Evolutionary conservation across 2,329 filamentous ascomycete species (phyloP).

Genomic region (Hirsutella rhossiliensis): DNA sequence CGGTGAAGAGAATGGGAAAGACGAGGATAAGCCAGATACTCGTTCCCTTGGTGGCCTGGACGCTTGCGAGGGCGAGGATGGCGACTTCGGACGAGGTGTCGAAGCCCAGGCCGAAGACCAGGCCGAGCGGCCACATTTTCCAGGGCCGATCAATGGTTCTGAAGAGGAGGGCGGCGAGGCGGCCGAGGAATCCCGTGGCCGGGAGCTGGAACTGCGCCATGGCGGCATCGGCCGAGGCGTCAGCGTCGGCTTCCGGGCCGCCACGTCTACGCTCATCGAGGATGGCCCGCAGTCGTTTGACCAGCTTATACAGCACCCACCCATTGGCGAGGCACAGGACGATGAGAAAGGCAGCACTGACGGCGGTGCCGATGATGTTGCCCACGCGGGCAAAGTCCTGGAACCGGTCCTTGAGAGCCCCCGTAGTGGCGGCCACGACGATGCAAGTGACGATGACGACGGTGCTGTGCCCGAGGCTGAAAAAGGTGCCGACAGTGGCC

Average conservation of each 20-base stretch:
- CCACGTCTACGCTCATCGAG: conserved; percentile 25
- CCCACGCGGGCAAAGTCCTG: conserved; percentile 69
- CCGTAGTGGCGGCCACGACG: conserved; percentile 81
- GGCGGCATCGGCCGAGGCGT: conserved; percentile 13
- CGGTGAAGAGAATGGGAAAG: conserved; percentile 81
- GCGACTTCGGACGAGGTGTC: conserved; percentile 94
- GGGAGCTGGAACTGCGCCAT: conserved; percentile 54
- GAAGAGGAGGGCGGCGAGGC: conserved; percentile 64
- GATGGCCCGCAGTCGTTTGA: conserved; percentile 53
- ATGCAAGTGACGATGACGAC: conserved; percentile 86
- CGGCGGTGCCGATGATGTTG: conserved; percentile 78
- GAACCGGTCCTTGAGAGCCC: conserved; percentile 70
- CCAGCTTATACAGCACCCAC: conserved; percentile 71
- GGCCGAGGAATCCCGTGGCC: conserved; percentile 63
- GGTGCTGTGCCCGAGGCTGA: conserved; percentile 86
- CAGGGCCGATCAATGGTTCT: conserved; percentile 63
- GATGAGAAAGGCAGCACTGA: conserved; percentile 74
- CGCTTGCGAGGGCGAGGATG: conserved; percentile 75
- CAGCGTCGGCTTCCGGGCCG: conserved; percentile 18
- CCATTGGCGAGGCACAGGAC: conserved; percentile 72
- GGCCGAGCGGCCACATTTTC: conserved; percentile 92
- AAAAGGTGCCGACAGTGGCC: conserved; percentile 88
- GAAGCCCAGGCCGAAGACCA: conserved; percentile 86
- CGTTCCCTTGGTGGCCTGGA: conserved; percentile 76
- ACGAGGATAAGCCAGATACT: conserved; percentile 90